Base-by-base conservation (phyloP, 2,329 filamentous ascomycete species). In the Colletotrichum sp. region DNA sequence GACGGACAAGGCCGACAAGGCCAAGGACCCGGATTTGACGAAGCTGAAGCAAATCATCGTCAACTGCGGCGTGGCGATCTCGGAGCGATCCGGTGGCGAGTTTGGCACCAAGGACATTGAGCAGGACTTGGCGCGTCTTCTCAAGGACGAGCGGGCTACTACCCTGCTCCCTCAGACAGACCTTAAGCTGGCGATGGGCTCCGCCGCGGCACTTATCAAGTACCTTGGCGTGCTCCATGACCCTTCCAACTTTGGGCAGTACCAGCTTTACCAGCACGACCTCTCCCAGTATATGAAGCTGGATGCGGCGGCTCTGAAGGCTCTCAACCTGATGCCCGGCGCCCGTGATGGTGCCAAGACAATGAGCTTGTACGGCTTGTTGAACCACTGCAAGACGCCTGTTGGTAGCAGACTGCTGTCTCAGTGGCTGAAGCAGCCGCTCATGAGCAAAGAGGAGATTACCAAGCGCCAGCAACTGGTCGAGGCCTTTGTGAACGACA, bases 371-470 rank as follows among this genome's bases (percentile, higher is more conserved):
- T 99, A 95, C 80, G 97, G 97, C 1, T 88, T 99, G 21, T 89
- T 99, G 57, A 99, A 99, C 81, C 96, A 99, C 84, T 99, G 97
- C 92, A 99, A 98, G 85, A 99, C 97, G 2, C 95, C 97, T 0
- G 93, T 98, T 2, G 97, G 97, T 16, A 98, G 96, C 81, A 91
- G 98, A 64, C 85, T 99, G 74, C 88, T 99, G 34, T 94, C 96
- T 2, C 98, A 99, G 83, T 99, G 97, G 97, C 88, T 99, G 69
- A 99, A 99, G 86, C 97, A 99, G 84, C 97, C 97, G 1, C 87
- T 99, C 52, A 99, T 99, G 97, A 95, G 91, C 86, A 92, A 95
- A 78, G 89, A 90, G 4, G 96, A 98, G 73, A 99, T 99, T 68
- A 94, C 98, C 85, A 94, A 94, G 83, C 92, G 97, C 18, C 97